These are phyloP conservation scores for Hyphodiscus sp. DNA, from an alignment of 2,329 filamentous ascomycete species.

Conservation along the genomic window DNA sequence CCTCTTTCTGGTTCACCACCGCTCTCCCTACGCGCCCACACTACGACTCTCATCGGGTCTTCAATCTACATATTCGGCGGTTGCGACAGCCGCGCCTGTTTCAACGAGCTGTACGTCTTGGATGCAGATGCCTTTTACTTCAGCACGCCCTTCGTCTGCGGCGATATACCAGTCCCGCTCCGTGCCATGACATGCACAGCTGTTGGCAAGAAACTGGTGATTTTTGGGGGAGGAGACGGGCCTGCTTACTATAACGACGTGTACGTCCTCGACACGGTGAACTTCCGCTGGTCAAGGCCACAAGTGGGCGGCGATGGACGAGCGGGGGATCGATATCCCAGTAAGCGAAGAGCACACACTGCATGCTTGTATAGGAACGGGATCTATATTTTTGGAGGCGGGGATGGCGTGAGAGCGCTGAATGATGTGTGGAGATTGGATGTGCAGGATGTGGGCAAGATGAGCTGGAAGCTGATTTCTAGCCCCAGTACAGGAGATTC, in stretches of 20 bases:
- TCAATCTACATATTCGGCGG: slow-evolving; percentile 65
- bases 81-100: slow-evolving; percentile 60
- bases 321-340: slow-evolving; percentile 49
- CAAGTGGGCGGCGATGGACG: slow-evolving; percentile 34
- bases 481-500: slow-evolving; percentile 35
- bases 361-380: slow-evolving; percentile 67
- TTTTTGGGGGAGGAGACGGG: slow-evolving; percentile 65
- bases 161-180: slow-evolving; percentile 58
- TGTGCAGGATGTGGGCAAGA: slow-evolving; percentile 57
- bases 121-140: slow-evolving; percentile 66
- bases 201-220: slow-evolving; percentile 62
- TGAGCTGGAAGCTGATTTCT: slow-evolving; percentile 62
- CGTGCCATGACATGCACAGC: slow-evolving; percentile 68
- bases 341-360: slow-evolving; percentile 59
- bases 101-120: slow-evolving; percentile 63
- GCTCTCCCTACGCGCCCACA: slow-evolving; percentile 58
- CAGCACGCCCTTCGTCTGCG: slow-evolving; percentile 57
- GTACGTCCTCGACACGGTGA: slow-evolving; percentile 65
- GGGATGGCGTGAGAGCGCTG: slow-evolving; percentile 62
- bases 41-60: slow-evolving; percentile 58
- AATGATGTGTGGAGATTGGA: slow-evolving; percentile 70
- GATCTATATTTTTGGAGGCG: slow-evolving; percentile 66
- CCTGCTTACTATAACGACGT: slow-evolving; percentile 67
- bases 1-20: slow-evolving; percentile 57
- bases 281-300: slow-evolving; percentile 60